Base-by-base conservation (phyloP, 331 rosid species). In the Phaseolus coccineus region DNA sequence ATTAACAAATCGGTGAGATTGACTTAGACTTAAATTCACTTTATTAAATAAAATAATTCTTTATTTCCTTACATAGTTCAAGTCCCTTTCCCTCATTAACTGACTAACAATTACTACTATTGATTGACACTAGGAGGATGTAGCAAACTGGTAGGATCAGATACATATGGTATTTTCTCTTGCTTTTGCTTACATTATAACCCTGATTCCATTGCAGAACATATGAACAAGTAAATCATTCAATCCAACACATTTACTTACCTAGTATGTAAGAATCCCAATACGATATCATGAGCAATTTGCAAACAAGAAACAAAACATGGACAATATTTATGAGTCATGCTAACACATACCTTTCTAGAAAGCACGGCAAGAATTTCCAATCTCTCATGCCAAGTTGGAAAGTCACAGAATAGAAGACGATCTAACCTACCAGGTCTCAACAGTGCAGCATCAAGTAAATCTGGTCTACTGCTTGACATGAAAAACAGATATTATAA, bases 381-480 rank as follows among this genome's bases (percentile, higher is more conserved):
- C 86, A 95, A 71, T 81, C 99, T 91, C 87, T 93, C 99, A 3
- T 74, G 79, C 39, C 66, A 59, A 16, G 99, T 89, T 39, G 99
- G 97, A 73, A 95, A 95, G 87, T 91, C 97, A 31, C 97, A 95
- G 84, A 90, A 95, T 30, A 95, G 88, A 86, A 95, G 97, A 70
- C 96, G 97, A 87, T 95, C 99, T 64, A 95, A 87, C 79, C 99
- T 87, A 64, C 97, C 97, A 52, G 99, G 99, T 87, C 97, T 88
- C 87, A 95, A 80, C 65, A 95, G 88, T 22, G 97, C 99, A 8
- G 97, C 99, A 82, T 95, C 97, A 71, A 95, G 96, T 83, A 95
- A 90, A 85, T 95, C 97, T 3, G 99, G 99, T 80, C 99, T 91
- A 87, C 99, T 95, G 97, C 91, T 89, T 81, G 76, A 80, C 84